A percentile compares a stretch with the other conserved stretches of the same genome.
Evolutionary conservation across 495 filamentous ascomycete genomes (phyloP).

Genomic region (Cercophora sp.): DNA sequence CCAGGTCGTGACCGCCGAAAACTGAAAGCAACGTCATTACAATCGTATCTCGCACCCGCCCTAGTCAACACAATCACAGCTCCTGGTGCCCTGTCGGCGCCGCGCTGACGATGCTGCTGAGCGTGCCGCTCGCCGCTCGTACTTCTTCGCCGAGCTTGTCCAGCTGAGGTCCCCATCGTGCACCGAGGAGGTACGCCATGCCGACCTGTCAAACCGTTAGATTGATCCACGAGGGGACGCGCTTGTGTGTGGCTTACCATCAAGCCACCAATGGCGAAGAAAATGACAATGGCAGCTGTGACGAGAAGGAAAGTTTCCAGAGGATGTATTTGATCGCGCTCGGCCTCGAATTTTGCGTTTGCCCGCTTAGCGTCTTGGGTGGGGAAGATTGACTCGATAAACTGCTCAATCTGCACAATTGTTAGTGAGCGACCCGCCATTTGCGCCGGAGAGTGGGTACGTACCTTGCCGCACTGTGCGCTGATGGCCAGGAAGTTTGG

Average conservation of each 20-base stretch:
- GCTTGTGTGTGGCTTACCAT: no score
- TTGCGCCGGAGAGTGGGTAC: slow-evolving; percentile 13
- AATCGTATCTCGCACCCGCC: slow-evolving; percentile 3
- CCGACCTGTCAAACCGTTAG: slow-evolving; percentile 64
- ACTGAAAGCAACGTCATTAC: slow-evolving; percentile 3
- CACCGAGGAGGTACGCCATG: slow-evolving; percentile 63
- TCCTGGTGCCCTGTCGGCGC: slow-evolving; percentile 34
- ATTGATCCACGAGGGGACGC: no score
- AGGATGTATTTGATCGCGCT: slow-evolving; percentile 26
- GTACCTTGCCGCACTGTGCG: slow-evolving; percentile 81
- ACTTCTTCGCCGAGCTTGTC: slow-evolving; percentile 28
- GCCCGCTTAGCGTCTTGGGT: slow-evolving; percentile 51
- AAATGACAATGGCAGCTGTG: slow-evolving; percentile 25
- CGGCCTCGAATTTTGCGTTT: slow-evolving; percentile 13
- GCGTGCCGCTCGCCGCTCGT: slow-evolving; percentile 12
- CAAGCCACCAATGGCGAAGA: slow-evolving; percentile 36
- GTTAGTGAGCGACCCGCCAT: slow-evolving; percentile 1
- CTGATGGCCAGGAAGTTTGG: slow-evolving; percentile 93
- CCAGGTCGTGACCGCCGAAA: slow-evolving; percentile 8
- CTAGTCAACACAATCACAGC: slow-evolving; percentile 27
- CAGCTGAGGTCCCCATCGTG: no score
- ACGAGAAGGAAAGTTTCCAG: slow-evolving; percentile 36
- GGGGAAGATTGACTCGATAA: slow-evolving; percentile 93
- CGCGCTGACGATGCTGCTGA: slow-evolving; percentile 13
- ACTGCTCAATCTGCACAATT: slow-evolving; percentile 77